These are phyloP conservation scores for Solanum piurae DNA, from an alignment of 257 asterid species.

Conservation along the genomic window DNA sequence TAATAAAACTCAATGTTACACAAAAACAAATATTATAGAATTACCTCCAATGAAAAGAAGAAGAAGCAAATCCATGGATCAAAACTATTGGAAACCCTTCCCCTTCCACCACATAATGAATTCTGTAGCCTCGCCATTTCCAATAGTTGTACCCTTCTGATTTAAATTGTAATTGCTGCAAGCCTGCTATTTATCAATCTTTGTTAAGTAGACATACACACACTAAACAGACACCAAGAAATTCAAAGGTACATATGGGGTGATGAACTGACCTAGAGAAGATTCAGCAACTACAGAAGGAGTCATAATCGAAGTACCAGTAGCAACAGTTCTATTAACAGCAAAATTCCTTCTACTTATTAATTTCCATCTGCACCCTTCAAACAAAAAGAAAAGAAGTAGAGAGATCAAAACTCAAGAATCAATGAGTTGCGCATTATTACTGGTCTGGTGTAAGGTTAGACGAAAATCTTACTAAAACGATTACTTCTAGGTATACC, in stretches of 20 bases:
- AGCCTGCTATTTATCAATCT: slow-evolving; percentile 25
- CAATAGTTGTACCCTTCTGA: slow-evolving; percentile 81
- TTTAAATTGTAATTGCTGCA: slow-evolving; percentile 64
- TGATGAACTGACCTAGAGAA: slow-evolving; percentile 51
- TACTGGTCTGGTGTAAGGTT: background rate
- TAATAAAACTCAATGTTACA: background rate
- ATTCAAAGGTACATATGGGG: background rate
- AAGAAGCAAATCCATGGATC: slow-evolving; percentile 94
- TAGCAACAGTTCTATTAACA: slow-evolving; percentile 47
- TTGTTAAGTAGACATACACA: background rate
- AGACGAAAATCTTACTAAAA: slow-evolving; percentile 25
- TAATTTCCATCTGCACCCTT: slow-evolving; percentile 55
- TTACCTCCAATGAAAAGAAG: slow-evolving; percentile 97
- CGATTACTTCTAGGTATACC: slow-evolving; percentile 22
- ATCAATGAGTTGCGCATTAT: background rate
- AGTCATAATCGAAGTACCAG: slow-evolving; percentile 60
- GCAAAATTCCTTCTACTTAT: slow-evolving; percentile 57
- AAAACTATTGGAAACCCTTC: slow-evolving; percentile 78
- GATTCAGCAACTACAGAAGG: slow-evolving; percentile 39
- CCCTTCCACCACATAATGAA: slow-evolving; percentile 87
- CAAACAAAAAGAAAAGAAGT: background rate
- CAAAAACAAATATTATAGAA: background rate
- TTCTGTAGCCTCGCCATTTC: slow-evolving; percentile 64
- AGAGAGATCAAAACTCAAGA: background rate
- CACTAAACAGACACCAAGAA: background rate